These are phyloP conservation scores for Paraleonurus japonicus DNA, from an alignment of 257 asterid species.

Conservation along the genomic window DNA sequence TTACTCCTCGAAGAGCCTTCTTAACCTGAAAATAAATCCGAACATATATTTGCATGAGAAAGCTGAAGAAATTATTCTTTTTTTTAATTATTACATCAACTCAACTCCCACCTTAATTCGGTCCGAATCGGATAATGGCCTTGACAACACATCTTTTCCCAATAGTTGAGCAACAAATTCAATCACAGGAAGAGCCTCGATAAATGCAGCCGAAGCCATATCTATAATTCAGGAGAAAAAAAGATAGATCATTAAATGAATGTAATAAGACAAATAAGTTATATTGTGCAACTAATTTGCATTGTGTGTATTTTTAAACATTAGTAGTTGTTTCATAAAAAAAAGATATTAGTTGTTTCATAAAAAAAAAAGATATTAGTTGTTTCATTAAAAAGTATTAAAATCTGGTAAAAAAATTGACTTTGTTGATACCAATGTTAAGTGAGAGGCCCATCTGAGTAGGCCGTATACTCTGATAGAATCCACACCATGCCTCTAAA, in stretches of 20 bases:
- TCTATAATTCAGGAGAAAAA: slow-evolving; percentile 41
- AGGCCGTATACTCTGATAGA: slow-evolving; percentile 96
- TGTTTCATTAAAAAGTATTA: neutral
- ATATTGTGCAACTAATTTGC: too few species aligned
- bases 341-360: neutral
- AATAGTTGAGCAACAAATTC: slow-evolving; percentile 88
- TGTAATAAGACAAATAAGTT: neutral
- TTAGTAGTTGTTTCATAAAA: neutral
- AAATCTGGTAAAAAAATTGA: neutral
- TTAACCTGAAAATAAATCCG: slow-evolving; percentile 62
- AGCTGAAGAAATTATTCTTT: neutral
- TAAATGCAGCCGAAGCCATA: slow-evolving; percentile 99
- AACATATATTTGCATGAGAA: neutral
- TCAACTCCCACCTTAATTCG: slow-evolving; percentile 70
- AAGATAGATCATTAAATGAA: neutral
- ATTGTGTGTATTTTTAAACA: neutral
- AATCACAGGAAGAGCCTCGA: slow-evolving; percentile 94
- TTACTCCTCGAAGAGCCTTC: slow-evolving; percentile 95
- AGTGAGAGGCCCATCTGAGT: slow-evolving; percentile 99
- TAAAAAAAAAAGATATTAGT: too few species aligned
- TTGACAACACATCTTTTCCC: slow-evolving; percentile 82
- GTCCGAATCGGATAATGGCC: slow-evolving; percentile 90
- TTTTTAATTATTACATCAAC: neutral
- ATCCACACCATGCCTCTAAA: slow-evolving; percentile 98
- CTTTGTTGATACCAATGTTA: slow-evolving; percentile 64